Conservation (phyloP, 2,329 filamentous ascomycete species). For the Xylaria sp. region DNA sequence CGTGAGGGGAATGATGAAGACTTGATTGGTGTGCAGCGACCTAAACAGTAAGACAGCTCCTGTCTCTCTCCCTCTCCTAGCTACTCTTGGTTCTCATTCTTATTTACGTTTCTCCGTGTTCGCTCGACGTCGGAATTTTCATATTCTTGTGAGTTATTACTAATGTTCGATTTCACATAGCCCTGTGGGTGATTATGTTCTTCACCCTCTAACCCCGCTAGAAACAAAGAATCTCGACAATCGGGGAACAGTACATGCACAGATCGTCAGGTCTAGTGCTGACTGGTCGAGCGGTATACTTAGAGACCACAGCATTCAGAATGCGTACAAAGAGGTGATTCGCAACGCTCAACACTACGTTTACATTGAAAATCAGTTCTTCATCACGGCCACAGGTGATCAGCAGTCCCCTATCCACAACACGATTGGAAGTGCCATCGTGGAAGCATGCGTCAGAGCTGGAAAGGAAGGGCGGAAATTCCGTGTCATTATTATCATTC, state of each 20-base stretch:
- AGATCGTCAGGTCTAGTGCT: conserved; percentile 87
- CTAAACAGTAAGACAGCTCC: conserved; percentile 66
- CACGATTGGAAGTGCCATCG: conserved; percentile 86
- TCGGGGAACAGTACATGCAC: conserved; percentile 81
- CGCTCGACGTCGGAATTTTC: too few relatives aligned
- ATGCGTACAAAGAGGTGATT: conserved; percentile 87
- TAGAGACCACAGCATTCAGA: conserved; percentile 85
- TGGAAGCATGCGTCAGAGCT: conserved; percentile 86
- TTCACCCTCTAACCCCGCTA: conserved; percentile 80
- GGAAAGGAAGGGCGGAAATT: conserved; percentile 88
- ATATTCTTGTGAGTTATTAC: neutral
- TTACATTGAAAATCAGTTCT: conserved; percentile 99
- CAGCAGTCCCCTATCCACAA: conserved; percentile 88
- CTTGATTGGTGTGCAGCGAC: conserved; percentile 86
- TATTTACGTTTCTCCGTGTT: neutral
- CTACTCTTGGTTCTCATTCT: neutral
- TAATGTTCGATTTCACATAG: conserved; percentile 19
- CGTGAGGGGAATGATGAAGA: conserved; percentile 83
- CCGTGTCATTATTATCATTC: conserved; percentile 88
- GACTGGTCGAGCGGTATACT: conserved; percentile 96
- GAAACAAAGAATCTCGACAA: conserved; percentile 71
- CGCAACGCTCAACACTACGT: conserved; percentile 89
- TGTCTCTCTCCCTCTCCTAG: neutral
- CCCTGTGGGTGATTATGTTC: conserved; percentile 86
- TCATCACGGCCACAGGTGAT: conserved; percentile 94